Conservation (phyloP, 2,329 filamentous ascomycete species). For the Bipolaris zeicola region DNA sequence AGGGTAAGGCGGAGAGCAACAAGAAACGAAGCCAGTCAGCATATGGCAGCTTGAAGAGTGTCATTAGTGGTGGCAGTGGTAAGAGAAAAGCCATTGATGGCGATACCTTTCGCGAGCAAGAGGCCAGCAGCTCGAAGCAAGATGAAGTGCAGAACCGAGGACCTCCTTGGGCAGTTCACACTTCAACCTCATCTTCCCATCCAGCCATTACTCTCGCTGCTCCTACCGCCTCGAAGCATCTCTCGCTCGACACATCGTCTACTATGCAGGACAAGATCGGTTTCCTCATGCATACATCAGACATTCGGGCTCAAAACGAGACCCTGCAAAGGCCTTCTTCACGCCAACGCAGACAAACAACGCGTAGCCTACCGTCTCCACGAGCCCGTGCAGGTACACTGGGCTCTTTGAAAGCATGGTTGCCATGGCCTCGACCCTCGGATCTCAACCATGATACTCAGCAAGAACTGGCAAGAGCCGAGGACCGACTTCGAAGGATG, state of each 20-base stretch:
- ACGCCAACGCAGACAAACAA: conserved; percentile 34
- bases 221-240: conserved; percentile 44
- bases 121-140: conserved; percentile 19
- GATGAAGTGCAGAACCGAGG: conserved; percentile 19
- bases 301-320: conserved; percentile 19
- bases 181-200: conserved; percentile 31
- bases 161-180: conserved; percentile 38
- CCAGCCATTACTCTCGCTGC: conserved; percentile 42
- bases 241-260: conserved; percentile 41
- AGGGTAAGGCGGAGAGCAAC: conserved; percentile 27
- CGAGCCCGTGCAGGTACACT: conserved; percentile 36
- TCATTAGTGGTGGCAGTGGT: conserved; percentile 44
- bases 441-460: conserved; percentile 21
- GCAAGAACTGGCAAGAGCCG: conserved; percentile 39
- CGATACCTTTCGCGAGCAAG: conserved; percentile 27
- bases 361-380: conserved; percentile 25
- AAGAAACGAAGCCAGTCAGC: conserved; percentile 45
- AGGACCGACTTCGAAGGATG: conserved; percentile 40
- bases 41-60: conserved; percentile 48
- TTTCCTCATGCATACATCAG: conserved; percentile 9
- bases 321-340: conserved; percentile 14
- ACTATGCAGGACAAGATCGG: conserved; percentile 32
- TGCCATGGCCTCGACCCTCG: conserved; percentile 42
- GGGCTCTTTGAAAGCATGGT: conserved; percentile 42
- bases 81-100: conserved; percentile 34